These are phyloP conservation scores for Celoporthe dispersa DNA, from an alignment of 2,329 filamentous ascomycete species.

Conservation along the genomic window DNA sequence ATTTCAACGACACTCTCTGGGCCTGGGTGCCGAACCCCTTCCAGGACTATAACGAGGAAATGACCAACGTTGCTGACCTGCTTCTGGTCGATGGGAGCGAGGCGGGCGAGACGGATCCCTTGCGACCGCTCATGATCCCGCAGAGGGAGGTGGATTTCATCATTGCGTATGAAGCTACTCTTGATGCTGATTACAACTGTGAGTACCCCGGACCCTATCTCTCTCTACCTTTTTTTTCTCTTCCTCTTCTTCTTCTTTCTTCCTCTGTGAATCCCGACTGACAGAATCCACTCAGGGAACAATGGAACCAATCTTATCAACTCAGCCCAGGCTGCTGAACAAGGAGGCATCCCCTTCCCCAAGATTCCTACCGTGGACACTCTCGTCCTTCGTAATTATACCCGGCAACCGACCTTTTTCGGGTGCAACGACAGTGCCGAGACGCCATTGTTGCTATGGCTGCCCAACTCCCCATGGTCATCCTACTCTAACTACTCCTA, in stretches of 20 bases:
- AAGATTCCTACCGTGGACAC: neutral
- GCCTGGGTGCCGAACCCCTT: constrained; percentile 40
- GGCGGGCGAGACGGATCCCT: constrained; percentile 37
- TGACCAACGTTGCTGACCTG: constrained; percentile 35
- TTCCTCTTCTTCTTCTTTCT: neutral
- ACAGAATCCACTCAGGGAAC: neutral
- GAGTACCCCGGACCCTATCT: too few species aligned
- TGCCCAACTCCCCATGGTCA: neutral
- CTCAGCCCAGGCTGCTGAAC: neutral
- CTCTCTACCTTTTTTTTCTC: neutral
- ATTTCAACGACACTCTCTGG: constrained; percentile 40
- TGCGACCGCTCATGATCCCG: constrained; percentile 37
- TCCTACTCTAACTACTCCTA: constrained; percentile 5
- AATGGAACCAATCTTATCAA: constrained; percentile 5
- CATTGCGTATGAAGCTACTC: constrained; percentile 40
- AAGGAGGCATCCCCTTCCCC: constrained; percentile 3
- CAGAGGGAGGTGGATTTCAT: constrained; percentile 37
- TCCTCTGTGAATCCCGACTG: neutral
- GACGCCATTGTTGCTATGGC: neutral
- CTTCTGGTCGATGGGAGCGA: constrained; percentile 40
- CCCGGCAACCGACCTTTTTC: neutral
- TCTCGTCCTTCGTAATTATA: constrained; percentile 1
- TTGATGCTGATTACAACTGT: constrained; percentile 31
- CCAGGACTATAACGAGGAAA: constrained; percentile 35
- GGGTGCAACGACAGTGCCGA: constrained; percentile 2